phyloP scores from a whole-genome alignment of 352 stramenopile species.

The Phytopythium chamaehyphon region DNA sequence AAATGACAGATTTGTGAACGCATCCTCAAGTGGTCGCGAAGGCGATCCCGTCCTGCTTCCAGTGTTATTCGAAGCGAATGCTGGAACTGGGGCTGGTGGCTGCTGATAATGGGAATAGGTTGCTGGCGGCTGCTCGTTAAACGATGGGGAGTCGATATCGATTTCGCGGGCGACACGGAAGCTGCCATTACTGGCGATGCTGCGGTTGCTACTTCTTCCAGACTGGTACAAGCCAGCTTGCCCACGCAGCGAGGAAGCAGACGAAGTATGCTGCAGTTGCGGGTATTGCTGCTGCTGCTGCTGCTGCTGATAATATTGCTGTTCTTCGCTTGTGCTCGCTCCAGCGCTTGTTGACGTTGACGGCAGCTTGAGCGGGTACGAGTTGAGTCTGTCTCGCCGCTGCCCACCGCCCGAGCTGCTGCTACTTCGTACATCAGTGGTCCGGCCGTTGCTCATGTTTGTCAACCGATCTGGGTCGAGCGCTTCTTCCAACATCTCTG shows the following conservation, averaged over 20 bases:
- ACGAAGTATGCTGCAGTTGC: conserved; percentile 2
- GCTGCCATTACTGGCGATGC: conserved; percentile 31
- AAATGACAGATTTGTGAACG: conserved; percentile 40
- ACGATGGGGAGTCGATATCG: conserved; percentile 20
- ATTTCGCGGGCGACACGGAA: conserved; percentile 39
- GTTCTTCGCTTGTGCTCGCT: conserved; percentile 16
- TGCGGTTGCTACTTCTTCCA: conserved; percentile 13
- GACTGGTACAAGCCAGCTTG: conserved; percentile 31
- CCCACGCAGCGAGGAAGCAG: conserved; percentile 1
- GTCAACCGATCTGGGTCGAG: conserved; percentile 42
- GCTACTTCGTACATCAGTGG: conserved; percentile 16
- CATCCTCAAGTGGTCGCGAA: conserved; percentile 26
- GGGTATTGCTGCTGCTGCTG: background rate
- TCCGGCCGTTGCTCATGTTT: conserved; percentile 15
- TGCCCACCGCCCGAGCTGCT: conserved; percentile 18
- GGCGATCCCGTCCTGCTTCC: background rate
- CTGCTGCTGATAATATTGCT: background rate
- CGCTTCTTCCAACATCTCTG: conserved; percentile 47
- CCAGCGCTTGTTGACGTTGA: conserved; percentile 14
- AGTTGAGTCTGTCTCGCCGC: conserved; percentile 56
- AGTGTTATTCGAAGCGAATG: background rate
- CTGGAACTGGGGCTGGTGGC: conserved; percentile 15
- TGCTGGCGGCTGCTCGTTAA: conserved; percentile 18
- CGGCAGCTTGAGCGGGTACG: conserved; percentile 49
- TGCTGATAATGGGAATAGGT: conserved; percentile 6